phyloP scores from a whole-genome alignment of 768 basidiomycete genomes.

The Leccinum variicolor region DNA sequence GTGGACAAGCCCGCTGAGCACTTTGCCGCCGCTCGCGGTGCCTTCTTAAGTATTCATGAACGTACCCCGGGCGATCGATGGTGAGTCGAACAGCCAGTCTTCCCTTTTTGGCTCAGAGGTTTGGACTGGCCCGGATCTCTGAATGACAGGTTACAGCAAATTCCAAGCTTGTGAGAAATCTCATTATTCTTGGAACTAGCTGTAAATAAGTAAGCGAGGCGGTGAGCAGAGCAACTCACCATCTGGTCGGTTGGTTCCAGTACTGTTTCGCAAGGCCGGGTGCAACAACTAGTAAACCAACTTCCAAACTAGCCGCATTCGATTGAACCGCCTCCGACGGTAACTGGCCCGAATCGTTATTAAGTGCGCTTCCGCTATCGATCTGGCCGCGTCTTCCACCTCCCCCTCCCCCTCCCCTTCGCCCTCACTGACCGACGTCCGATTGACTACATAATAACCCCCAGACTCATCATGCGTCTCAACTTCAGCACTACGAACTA shows the following conservation, averaged over 20 bases:
- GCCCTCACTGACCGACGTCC: not conserved
- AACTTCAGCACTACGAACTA: constrained; percentile 17
- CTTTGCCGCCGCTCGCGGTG: not conserved
- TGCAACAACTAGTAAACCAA: not conserved
- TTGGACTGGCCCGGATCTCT: not conserved
- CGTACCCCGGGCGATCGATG: not conserved
- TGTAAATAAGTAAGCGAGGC: not conserved
- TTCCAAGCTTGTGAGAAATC: not conserved
- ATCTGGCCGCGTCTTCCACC: not conserved
- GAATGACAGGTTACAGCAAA: not conserved
- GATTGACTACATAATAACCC: not conserved
- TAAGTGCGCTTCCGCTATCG: not conserved
- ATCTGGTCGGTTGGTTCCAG: no score
- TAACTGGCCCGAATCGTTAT: not conserved
- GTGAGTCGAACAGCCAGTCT: not conserved
- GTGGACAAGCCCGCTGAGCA: not conserved
- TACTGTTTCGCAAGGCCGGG: not conserved
- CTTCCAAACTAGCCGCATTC: not conserved
- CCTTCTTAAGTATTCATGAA: not conserved
- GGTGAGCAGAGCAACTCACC: not conserved
- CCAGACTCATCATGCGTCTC: constrained; percentile 17
- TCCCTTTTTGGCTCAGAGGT: not conserved
- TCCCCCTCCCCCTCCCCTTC: not conserved
- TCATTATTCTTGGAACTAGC: not conserved
- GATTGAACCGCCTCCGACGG: not conserved